Evolutionary conservation across 208 protist species (phyloP).

Genomic region (Leishmania lainsoni): DNA sequence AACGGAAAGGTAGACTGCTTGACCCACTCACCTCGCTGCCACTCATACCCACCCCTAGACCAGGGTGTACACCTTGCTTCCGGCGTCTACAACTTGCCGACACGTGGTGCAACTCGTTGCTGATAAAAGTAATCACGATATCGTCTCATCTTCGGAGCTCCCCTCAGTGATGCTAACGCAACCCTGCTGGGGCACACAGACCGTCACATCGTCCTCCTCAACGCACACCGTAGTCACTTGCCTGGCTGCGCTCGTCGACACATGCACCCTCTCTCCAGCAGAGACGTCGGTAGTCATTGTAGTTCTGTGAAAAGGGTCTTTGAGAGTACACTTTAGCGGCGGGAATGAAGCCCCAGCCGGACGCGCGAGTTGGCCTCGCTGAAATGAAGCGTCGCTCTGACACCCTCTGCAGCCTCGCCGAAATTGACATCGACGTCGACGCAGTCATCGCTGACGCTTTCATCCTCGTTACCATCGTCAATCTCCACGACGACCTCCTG

Average conservation of each 20-base stretch:
- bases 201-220: not conserved
- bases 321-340: not conserved
- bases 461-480: not conserved
- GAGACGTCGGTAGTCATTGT: not conserved
- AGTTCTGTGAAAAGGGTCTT: not conserved
- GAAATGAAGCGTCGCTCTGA: not conserved
- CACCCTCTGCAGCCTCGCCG: not conserved
- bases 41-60: not conserved
- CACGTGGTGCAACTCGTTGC: not conserved
- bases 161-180: constrained; percentile 10
- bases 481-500: not conserved
- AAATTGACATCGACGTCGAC: not conserved
- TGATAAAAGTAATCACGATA: not conserved
- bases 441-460: not conserved
- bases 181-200: not conserved
- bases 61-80: not conserved
- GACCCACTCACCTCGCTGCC: not conserved
- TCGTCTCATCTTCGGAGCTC: constrained; percentile 11
- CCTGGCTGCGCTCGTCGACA: not conserved
- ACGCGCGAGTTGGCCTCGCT: not conserved
- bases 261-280: not conserved
- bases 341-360: not conserved
- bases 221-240: not conserved
- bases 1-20: not conserved
- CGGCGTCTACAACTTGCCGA: not conserved